These are phyloP conservation scores for Lenwebbia sp. DNA, from an alignment of 345 rosid genomes.

Conservation along the genomic window DNA sequence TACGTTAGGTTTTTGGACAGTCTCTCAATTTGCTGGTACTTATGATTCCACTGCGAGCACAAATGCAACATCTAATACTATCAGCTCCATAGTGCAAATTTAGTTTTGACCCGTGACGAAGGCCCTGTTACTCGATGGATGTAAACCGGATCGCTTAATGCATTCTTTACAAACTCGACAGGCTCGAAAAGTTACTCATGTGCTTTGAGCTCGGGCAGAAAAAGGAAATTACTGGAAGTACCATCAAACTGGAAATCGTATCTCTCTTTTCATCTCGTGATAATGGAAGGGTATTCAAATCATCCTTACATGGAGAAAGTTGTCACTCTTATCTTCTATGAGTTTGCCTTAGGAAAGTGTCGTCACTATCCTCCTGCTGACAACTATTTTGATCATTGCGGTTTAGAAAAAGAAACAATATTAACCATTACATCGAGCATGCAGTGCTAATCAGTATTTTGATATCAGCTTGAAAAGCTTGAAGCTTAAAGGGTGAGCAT, in stretches of 20 bases:
- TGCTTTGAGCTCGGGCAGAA: not conserved
- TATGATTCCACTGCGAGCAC: not conserved
- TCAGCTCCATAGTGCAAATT: no score
- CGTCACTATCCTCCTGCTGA: not conserved
- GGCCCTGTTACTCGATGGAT: not conserved
- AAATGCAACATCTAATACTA: no score
- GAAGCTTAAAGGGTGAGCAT: not conserved
- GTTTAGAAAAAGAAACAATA: not conserved
- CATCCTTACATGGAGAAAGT: not conserved
- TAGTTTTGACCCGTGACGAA: not conserved
- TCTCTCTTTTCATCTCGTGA: not conserved
- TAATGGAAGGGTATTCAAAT: not conserved
- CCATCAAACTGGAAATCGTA: not conserved
- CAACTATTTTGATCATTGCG: not conserved
- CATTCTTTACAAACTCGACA: not conserved
- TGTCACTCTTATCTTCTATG: not conserved
- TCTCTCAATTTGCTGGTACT: not conserved
- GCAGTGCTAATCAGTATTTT: not conserved
- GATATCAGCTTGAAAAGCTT: not conserved
- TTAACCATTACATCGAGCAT: not conserved
- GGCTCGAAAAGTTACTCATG: not conserved
- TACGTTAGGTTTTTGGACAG: not conserved
- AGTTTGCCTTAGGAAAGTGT: not conserved
- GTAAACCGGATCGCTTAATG: not conserved
- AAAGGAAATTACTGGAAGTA: not conserved